phyloP scores from a whole-genome alignment of 2,329 filamentous ascomycete genomes.

The Pseudogymnoascus sp. region DNA sequence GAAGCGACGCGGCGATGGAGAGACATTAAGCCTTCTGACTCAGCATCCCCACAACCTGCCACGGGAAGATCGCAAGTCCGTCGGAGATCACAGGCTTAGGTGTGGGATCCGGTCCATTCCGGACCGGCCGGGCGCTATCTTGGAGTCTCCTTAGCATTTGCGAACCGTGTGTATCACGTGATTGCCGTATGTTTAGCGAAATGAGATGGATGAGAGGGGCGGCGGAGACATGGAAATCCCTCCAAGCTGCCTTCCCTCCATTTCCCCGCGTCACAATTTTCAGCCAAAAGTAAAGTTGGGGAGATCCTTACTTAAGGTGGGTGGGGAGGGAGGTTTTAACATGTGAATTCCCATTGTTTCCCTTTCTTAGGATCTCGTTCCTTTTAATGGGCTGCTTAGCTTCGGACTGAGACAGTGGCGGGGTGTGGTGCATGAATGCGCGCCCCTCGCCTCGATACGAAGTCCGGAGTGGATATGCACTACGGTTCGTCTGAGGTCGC shows the following conservation, averaged over 20 bases:
- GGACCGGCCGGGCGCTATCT: neutral
- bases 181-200: neutral
- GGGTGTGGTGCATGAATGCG: neutral
- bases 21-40: conserved; percentile 2
- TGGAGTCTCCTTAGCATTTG: neutral
- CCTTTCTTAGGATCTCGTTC: neutral
- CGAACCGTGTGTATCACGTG: neutral
- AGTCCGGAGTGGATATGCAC: neutral
- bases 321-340: neutral
- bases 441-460: neutral
- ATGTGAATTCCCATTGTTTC: neutral
- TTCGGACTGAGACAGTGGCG: neutral
- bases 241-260: neutral
- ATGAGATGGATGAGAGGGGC: neutral
- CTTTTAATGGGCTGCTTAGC: neutral
- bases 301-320: neutral
- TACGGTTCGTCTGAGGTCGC: neutral
- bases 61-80: conserved; percentile 7
- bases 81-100: neutral
- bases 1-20: neutral
- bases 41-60: neutral
- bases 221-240: neutral
- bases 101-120: neutral
- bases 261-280: neutral
- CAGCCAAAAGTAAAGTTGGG: neutral